A percentile compares a stretch with the other conserved stretches of the same genome.
phyloP scores from a whole-genome alignment of 345 rosid species.

The Melaleuca quinquenervia region DNA sequence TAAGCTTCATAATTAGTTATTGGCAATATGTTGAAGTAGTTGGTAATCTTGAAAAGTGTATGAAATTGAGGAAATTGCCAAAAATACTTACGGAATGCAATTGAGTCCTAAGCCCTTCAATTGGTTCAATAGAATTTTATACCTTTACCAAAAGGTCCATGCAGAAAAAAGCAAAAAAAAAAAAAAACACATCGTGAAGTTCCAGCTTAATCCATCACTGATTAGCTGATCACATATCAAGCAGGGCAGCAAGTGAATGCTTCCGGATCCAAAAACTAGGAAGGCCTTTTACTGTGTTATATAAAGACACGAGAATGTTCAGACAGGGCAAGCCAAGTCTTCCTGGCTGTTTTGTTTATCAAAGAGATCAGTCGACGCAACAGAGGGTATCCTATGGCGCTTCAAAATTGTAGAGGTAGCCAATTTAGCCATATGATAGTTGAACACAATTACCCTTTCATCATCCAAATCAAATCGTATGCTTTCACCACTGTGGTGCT shows the following conservation, averaged over 20 bases:
- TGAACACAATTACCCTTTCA: slow-evolving; percentile 58
- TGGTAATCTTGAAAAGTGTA: not conserved
- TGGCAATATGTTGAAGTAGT: not conserved
- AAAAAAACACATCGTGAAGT: not conserved
- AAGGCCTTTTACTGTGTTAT: not conserved
- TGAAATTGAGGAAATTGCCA: not conserved
- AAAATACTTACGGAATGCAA: not conserved
- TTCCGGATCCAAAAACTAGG: not conserved
- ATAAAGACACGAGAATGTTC: not conserved
- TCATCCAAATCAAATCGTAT: slow-evolving; percentile 79
- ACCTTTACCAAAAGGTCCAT: not conserved
- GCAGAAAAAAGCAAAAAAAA: not conserved
- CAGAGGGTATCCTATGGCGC: slow-evolving; percentile 71
- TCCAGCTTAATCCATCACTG: not conserved
- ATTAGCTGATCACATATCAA: not conserved
- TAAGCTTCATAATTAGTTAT: not conserved
- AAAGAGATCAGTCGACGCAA: slow-evolving; percentile 42
- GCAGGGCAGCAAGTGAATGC: not conserved
- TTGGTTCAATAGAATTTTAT: not conserved
- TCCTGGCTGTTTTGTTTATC: slow-evolving; percentile 11
- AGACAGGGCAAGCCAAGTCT: not conserved
- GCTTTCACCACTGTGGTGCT: slow-evolving; percentile 34
- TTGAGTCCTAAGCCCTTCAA: not conserved
- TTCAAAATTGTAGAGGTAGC: slow-evolving; percentile 60
- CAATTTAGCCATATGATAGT: slow-evolving; percentile 37